Evolutionary conservation across 306 rosid genomes (phyloP), one percentile per base, ranked within the genome.

Genomic region (Casuarina cunninghamiana): DNA sequence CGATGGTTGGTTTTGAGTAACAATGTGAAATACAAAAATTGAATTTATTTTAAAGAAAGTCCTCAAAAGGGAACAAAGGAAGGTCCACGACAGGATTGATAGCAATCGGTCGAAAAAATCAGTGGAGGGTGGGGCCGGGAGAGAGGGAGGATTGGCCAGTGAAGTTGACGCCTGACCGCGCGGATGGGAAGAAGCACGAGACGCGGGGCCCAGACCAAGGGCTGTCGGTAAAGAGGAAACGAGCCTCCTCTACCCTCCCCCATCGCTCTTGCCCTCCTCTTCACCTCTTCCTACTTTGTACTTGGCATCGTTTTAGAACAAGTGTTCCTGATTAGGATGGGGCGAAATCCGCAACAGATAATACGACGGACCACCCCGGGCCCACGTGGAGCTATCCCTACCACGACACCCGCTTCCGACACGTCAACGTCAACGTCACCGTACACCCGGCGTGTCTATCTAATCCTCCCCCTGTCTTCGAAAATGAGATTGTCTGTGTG

Each of bases 181-280:
- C 10, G 73, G 50, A 74, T 50, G 43, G 53, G 79, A 88, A 82
- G 78, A 78, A 66, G 48, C 71, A 42, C 15, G 5, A 26, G 17
- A 11, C 4, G 83, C 21, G 60, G 84, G 90, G 55, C 82, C 88
- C 80, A 48, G n/a, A 26, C 19, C 55, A 65, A 17, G 17, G 6
- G 49, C 71, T 89, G 93, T 87, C 87, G 91, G 91, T 80, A 73
- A 81, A 80, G 76, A 80, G 89, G 93, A 83, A 69, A 83, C 89
- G 85, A 82, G 69, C 78, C 37, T 66, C 78, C 37, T 66, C 74
- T 77, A n/a, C 46, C 6, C 9, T 69, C 57, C 49, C 50, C 79
- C 15, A 68, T 51, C 72, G 73, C 50, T 53, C 69, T 73, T 26
- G 32, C 49, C 50, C 79, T 38, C 6, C 9, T 69, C 57, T 57